Evolutionary conservation across 441 rosid genomes (phyloP), one percentile per base, ranked within the genome.

Genomic region (Omphalea diandra): DNA sequence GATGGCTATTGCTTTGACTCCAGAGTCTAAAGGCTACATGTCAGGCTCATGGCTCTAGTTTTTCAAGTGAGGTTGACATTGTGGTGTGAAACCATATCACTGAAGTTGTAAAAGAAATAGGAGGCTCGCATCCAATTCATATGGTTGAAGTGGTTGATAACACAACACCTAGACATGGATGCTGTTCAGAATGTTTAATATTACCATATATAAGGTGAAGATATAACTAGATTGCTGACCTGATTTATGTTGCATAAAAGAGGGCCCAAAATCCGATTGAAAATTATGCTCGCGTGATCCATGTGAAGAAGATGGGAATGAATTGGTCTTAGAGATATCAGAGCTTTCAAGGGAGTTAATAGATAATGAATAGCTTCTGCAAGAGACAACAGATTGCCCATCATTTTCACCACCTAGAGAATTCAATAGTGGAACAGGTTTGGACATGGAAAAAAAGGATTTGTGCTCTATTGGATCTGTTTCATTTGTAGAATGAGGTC

Each of bases 391-490:
- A 44, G 65, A 69, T 31, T 70, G 87, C 27, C 67, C 78, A 0
- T 32, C 50, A 40, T 31, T 73, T 32, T 75, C 82, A 46, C 24
- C 43, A 18, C 44, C 57, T 46, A 67, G 76, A 43, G 56, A 58
- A 70, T 61, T 73, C 10, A 49, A 31, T 35, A 67, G 35, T 3
- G 77, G 66, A 47, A 88, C 80, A 36, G 79, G 61, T 75, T 74
- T 86, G 59, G 83, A 75, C 71, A 58, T 33, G 59, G 86, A 83
- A 70, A 73, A 72, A 49, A 81, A 74, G n/a, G 24, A 12, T 69
- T 80, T 83, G 36, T 71, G 73, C 32, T 74, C 86, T 20, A 65
- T 38, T 0, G 20, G 38, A 31, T 70, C 78, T 7, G 72, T 38
- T 73, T 76, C 78, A 41, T 33, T 67, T 7, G 76, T 33, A 11